phyloP scores from a whole-genome alignment of 495 filamentous ascomycete genomes.

The Podospora didyma region DNA sequence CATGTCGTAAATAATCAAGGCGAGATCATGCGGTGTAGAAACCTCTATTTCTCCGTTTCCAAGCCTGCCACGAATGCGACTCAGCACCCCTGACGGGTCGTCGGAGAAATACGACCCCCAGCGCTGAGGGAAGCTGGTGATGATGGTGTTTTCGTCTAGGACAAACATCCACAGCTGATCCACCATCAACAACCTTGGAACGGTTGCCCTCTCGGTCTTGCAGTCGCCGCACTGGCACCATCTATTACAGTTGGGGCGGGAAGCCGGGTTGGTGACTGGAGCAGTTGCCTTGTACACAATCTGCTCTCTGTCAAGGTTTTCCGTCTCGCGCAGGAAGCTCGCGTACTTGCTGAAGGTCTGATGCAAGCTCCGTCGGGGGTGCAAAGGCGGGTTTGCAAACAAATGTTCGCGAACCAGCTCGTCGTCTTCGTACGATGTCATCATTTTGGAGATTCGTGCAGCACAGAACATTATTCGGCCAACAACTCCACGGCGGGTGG shows the following conservation, averaged over 20 bases:
- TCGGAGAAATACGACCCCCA: constrained; percentile 52
- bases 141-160: constrained; percentile 57
- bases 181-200: constrained; percentile 67
- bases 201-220: constrained; percentile 7
- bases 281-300: constrained; percentile 15
- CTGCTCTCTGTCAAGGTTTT: constrained; percentile 10
- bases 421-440: constrained; percentile 11
- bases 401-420: constrained; percentile 9
- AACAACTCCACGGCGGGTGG: constrained; percentile 9
- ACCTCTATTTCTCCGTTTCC: constrained; percentile 50
- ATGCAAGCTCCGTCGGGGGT: constrained; percentile 11
- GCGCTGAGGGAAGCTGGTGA: constrained; percentile 64
- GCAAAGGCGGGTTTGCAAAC: constrained; percentile 11
- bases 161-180: constrained; percentile 76
- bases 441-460: constrained; percentile 10
- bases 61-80: constrained; percentile 45
- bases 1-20: constrained; percentile 59
- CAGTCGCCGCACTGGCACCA: constrained; percentile 14
- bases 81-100: constrained; percentile 62
- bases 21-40: constrained; percentile 62
- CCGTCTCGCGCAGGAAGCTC: constrained; percentile 10
- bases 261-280: background rate
- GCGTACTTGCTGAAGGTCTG: constrained; percentile 13
- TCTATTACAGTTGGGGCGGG: constrained; percentile 9
- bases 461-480: constrained; percentile 13